Base-by-base conservation (phyloP, 352 stramenopile genomes). In the Globisporangium rhizosaccharum region DNA sequence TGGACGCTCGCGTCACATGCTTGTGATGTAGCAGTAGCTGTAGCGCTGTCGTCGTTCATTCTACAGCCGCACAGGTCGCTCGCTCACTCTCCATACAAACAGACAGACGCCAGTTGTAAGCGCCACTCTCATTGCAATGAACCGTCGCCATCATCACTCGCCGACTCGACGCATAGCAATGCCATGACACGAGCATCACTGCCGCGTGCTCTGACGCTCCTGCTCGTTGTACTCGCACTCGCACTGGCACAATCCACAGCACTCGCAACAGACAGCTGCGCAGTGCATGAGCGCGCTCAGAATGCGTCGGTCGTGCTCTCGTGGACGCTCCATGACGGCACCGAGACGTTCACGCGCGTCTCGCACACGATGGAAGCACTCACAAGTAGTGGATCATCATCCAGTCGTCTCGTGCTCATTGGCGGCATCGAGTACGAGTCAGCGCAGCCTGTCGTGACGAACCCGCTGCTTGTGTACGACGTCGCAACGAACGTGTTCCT, bases 351-450 rank as follows among this genome's bases (percentile, higher is more conserved):
- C 63, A 87, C 76, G 57, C 62, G 79, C 30, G 71, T 88, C 49
- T 75, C 72, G 4, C 78, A 88, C 57, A 72, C 65, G 17, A 68
- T 63, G 25, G 68, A 79, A 37, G 68, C 61, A 14, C 56, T 85
- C 1, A 28, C 44, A 11, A 26, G 44, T 6, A 45, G 41, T n/a
- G 41, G 14, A 9, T 45, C 20, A 23, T 37, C 61, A 3, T 57
- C 70, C 0, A 60, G 64, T 25, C 71, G 74, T 0, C 41, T 90
- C 37, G 46, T 86, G 30, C 66, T 85, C n/a, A 68, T 88, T 28
- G 80, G 80, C 9, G 80, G 78, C 37, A 85, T 88, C 46, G 78
- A 76, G 57, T 88, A 84, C 66, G 80, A 88, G 59, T 88, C 78
- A 0, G 73, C 78, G 25, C 80, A 90, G 63, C 80, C 80, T 5